A percentile compares a stretch with the other conserved stretches of the same genome.
phyloP scores from a whole-genome alignment of 768 basidiomycete species.

The Xerocomus potaroensis region DNA sequence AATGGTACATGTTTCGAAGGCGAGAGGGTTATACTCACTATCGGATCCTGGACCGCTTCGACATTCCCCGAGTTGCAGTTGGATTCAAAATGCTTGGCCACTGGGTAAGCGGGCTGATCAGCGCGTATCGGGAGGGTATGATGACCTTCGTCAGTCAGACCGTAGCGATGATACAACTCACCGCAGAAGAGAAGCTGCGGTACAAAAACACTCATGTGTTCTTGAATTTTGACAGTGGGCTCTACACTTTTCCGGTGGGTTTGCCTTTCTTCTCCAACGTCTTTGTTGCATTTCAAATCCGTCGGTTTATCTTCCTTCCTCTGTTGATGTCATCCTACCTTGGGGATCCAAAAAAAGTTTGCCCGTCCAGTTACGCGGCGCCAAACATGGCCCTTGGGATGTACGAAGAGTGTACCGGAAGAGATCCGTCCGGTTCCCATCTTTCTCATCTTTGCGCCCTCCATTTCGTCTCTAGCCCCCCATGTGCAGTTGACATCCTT shows the following conservation, averaged over 20 bases:
- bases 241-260: conserved; percentile 81
- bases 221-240: conserved; percentile 67
- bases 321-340: neutral
- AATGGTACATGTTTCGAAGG: conserved; percentile 55
- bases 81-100: conserved; percentile 57
- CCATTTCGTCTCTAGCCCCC: neutral
- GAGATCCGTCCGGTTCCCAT: conserved; percentile 24
- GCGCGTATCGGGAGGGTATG: too few species aligned
- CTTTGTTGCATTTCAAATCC: neutral
- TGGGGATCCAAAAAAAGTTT: neutral
- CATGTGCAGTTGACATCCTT: neutral
- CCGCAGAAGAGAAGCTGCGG: conserved; percentile 54
- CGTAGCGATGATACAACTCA: conserved; percentile 75
- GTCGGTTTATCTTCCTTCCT: neutral
- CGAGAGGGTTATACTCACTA: conserved; percentile 62
- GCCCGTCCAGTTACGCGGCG: conserved; percentile 1
- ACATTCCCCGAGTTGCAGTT: conserved; percentile 60
- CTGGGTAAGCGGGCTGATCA: conserved; percentile 55
- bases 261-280: neutral
- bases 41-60: conserved; percentile 85
- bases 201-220: conserved; percentile 68
- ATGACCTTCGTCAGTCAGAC: conserved; percentile 54
- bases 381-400: neutral
- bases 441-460: neutral
- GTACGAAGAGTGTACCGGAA: conserved; percentile 11